Conservation (phyloP, 495 filamentous ascomycete genomes). For the Emericellopsis terricola region DNA sequence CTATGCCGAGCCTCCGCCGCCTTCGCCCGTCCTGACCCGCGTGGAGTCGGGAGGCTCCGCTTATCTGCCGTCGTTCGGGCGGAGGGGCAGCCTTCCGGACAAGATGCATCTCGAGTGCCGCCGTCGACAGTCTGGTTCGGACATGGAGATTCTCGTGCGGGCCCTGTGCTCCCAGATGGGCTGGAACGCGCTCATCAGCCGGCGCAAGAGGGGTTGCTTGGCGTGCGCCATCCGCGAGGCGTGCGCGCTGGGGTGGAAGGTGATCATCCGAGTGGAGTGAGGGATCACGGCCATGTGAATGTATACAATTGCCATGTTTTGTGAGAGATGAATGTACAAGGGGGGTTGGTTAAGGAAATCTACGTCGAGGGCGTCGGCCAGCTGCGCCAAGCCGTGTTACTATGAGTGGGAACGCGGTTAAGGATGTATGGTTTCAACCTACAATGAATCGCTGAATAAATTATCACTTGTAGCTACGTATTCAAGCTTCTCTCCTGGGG, state of each 20-base stretch:
- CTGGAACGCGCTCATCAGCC: slow-evolving; percentile 48
- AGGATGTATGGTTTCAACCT: no score
- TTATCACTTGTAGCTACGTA: no score
- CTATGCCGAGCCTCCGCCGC: slow-evolving; percentile 19
- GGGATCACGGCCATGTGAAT: no score
- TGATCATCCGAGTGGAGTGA: slow-evolving; percentile 44
- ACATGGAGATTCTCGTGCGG: slow-evolving; percentile 45
- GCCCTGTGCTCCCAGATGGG: slow-evolving; percentile 54
- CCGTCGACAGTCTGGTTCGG: slow-evolving; percentile 31
- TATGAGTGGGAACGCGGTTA: background rate
- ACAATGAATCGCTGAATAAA: no score
- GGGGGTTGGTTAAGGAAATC: no score
- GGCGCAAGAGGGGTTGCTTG: slow-evolving; percentile 43
- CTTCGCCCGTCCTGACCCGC: slow-evolving; percentile 16
- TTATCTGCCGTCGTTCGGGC: slow-evolving; percentile 5
- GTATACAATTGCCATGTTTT: no score
- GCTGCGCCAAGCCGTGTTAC: background rate
- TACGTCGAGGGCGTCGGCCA: background rate
- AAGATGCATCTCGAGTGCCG: slow-evolving; percentile 31
- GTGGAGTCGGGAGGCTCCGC: slow-evolving; percentile 4
- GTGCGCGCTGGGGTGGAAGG: slow-evolving; percentile 42
- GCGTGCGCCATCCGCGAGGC: slow-evolving; percentile 55
- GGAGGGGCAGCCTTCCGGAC: slow-evolving; percentile 7
- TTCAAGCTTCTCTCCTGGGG: background rate
- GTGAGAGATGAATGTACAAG: no score